These are phyloP conservation scores for Mantamonas sphyraenae DNA, from an alignment of 78 protist species.

Conservation along the genomic window DNA sequence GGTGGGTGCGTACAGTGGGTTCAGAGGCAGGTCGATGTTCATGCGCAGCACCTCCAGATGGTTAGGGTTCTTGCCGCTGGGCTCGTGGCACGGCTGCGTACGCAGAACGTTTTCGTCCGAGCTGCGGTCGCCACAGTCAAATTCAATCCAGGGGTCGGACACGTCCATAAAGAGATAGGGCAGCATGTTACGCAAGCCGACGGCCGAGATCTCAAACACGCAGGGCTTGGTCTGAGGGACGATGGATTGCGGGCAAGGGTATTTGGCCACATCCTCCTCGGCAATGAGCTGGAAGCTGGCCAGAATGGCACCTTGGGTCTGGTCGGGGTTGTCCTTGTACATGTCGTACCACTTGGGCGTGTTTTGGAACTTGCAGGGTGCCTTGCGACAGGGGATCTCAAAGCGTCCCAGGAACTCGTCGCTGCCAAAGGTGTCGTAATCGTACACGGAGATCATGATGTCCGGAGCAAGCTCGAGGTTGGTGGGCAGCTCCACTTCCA, in stretches of 20 bases:
- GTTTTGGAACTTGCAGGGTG: background rate
- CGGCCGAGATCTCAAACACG: background rate
- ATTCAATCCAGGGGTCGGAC: too few species aligned
- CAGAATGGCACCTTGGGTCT: background rate
- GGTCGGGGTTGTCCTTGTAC: background rate
- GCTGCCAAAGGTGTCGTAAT: background rate
- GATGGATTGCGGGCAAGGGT: too few species aligned
- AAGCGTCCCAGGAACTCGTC: background rate
- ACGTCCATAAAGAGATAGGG: background rate
- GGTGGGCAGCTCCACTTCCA: conserved; percentile 8
- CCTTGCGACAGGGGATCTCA: background rate
- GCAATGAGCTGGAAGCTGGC: background rate
- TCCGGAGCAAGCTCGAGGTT: background rate
- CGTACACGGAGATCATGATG: background rate
- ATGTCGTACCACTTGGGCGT: background rate
- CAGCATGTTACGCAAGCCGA: background rate
- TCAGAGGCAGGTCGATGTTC: background rate
- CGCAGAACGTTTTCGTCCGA: background rate
- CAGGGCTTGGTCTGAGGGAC: background rate
- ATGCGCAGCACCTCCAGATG: background rate
- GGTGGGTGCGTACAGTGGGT: background rate
- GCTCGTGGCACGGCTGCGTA: background rate
- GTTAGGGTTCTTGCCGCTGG: background rate
- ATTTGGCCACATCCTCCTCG: background rate
- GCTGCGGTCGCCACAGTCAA: too few species aligned